Evolutionary conservation across 495 filamentous ascomycete genomes (phyloP).

Genomic region (Letharia columbiana): DNA sequence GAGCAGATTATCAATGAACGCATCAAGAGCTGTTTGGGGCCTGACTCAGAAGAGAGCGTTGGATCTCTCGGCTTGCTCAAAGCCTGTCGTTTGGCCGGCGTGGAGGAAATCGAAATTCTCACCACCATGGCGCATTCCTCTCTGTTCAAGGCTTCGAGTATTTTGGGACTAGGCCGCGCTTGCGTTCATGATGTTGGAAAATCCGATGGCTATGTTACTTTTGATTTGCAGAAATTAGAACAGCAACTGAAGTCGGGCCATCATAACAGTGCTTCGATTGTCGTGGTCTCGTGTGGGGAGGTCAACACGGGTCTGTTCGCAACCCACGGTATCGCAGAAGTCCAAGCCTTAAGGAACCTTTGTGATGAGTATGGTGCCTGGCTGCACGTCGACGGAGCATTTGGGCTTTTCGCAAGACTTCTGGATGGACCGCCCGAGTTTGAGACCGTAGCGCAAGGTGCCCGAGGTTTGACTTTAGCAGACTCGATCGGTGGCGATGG

Average conservation of each 20-base stretch:
- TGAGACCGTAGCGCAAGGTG: constrained; percentile 41
- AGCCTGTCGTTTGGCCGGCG: constrained; percentile 52
- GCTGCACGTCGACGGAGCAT: constrained; percentile 89
- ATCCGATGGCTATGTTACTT: constrained; percentile 46
- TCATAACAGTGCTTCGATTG: constrained; percentile 54
- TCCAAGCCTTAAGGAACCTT: constrained; percentile 55
- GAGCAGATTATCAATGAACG: constrained; percentile 52
- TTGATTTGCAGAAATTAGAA: constrained; percentile 57
- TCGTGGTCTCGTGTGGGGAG: constrained; percentile 74
- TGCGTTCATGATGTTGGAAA: constrained; percentile 52
- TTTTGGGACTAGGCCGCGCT: constrained; percentile 69
- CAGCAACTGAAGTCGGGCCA: constrained; percentile 39
- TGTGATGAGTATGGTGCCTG: constrained; percentile 71
- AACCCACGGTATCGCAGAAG: constrained; percentile 47
- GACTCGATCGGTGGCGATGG: constrained; percentile 82
- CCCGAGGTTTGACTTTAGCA: constrained; percentile 66
- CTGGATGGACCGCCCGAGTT: constrained; percentile 55
- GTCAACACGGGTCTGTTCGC: constrained; percentile 88
- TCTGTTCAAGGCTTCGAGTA: constrained; percentile 68
- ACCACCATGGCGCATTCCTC: constrained; percentile 78
- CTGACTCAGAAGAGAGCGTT: constrained; percentile 36
- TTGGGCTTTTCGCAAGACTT: constrained; percentile 72
- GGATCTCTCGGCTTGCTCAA: constrained; percentile 61
- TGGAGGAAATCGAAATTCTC: constrained; percentile 64
- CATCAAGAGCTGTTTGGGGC: constrained; percentile 17